Evolutionary conservation across 2,329 filamentous ascomycete species (phyloP), one percentile per base, ranked within the genome.

Genomic region (Chrysosporium keratinophilum): DNA sequence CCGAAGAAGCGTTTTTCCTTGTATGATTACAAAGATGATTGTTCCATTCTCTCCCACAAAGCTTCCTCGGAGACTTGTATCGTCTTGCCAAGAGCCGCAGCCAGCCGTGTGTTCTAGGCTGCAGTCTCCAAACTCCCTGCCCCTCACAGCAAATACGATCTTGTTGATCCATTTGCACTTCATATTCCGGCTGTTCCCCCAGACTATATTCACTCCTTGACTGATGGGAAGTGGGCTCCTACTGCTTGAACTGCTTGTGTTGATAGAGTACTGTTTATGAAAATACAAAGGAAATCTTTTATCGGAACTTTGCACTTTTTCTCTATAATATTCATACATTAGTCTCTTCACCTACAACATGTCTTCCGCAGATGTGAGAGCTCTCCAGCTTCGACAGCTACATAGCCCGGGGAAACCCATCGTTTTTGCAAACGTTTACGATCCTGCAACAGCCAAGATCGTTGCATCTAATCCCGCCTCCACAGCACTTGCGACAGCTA

Each of bases 351-450:
- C 7, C 23, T 28, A 3, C 7, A 50, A 20, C 4, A 54, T 54
- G 52, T 50, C 52, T 31, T 50, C 52, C 45, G 51, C 54, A 39
- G 51, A 56, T 23, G 39, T 42, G 19, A 54, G 51, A 49, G 59
- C 59, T 33, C 34, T 51, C 11, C 54, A 54, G 15, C 57, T 60
- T 33, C 54, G 57, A 37, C 54, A 55, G 62, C 74, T 81, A 17
- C 79, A 81, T 64, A 57, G 66, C 23, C 76, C 78, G 0, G 72
- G 74, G 0, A 62, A 68, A 0, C 79, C 79, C 9, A 55, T 82
- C 44, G 56, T 82, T 42, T 67, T 82, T 6, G 68, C 77, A 15
- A 82, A 82, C 60, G 68, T 79, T 56, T 80, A 76, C 70, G 78
- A 81, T 61, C 64, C 71, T 37, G 61, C 72, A 15, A 74, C 77